Evolutionary conservation across 805 yeast species (phyloP).

Genomic region (Spathaspora hagerdaliae): DNA sequence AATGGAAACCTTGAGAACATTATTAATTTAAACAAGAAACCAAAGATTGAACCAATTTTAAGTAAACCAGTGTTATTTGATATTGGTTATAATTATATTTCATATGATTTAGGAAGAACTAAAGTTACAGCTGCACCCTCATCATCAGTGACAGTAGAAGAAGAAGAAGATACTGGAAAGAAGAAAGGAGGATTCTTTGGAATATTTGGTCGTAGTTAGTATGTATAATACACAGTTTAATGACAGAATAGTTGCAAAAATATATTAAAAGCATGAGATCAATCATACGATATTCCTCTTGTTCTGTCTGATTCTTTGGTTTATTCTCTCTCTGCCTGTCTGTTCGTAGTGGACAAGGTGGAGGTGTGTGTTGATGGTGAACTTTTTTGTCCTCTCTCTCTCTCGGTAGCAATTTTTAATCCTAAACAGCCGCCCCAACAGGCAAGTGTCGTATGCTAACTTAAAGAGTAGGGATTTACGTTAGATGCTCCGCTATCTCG

Average conservation of each 20-base stretch:
- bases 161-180: slow-evolving; percentile 7
- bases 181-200: slow-evolving; percentile 65
- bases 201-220: slow-evolving; percentile 49
- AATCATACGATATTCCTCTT: no score
- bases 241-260: no score
- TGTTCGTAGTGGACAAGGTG: not conserved
- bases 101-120: slow-evolving; percentile 35
- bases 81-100: slow-evolving; percentile 78
- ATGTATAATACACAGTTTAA: not conserved
- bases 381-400: no score
- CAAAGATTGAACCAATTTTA: slow-evolving; percentile 52
- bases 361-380: not conserved
- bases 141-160: not conserved
- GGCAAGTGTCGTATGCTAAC: no score
- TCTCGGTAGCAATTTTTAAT: no score
- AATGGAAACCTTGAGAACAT: slow-evolving; percentile 16
- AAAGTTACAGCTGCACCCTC: slow-evolving; percentile 5
- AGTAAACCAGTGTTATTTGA: slow-evolving; percentile 91
- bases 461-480: no score
- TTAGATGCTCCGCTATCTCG: no score
- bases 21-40: slow-evolving; percentile 16
- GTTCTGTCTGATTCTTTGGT: not conserved
- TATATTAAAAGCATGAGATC: no score
- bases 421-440: no score
- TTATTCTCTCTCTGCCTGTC: not conserved